Conservation (phyloP, 371 early-diverging fungal genomes). For the Apophysomyces sp. region DNA sequence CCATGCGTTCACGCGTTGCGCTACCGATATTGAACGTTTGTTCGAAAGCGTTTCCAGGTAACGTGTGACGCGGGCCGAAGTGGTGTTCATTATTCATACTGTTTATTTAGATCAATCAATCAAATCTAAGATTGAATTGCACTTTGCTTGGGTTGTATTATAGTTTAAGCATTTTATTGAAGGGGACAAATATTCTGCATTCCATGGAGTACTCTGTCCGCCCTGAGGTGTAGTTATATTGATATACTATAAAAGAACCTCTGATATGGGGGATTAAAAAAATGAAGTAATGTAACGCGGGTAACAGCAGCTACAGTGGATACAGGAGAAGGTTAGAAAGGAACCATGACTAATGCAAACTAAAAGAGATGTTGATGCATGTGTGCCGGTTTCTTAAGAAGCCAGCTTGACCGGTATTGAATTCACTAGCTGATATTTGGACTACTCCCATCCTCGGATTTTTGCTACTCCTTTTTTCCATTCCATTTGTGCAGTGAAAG, state of each 20-base stretch:
- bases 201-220: not conserved
- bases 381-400: too few relatives aligned
- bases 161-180: constrained; percentile 1
- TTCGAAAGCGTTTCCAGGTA: constrained; percentile 74
- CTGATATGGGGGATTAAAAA: not conserved
- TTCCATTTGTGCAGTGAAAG: too few relatives aligned
- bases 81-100: constrained; percentile 3
- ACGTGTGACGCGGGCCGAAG: constrained; percentile 4
- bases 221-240: not conserved
- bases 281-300: not conserved
- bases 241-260: not conserved
- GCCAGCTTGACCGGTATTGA: too few relatives aligned
- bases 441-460: too few relatives aligned
- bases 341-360: too few relatives aligned
- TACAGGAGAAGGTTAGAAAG: too few relatives aligned
- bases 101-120: constrained; percentile 38
- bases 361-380: too few relatives aligned
- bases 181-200: not conserved
- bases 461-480: too few relatives aligned
- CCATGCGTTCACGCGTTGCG: constrained; percentile 73
- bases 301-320: too few relatives aligned
- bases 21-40: constrained; percentile 72
- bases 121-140: constrained; percentile 33
- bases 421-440: too few relatives aligned
- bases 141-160: constrained; percentile 3